Conservation (phyloP, 352 stramenopile species). For the Peronospora farinosa region DNA sequence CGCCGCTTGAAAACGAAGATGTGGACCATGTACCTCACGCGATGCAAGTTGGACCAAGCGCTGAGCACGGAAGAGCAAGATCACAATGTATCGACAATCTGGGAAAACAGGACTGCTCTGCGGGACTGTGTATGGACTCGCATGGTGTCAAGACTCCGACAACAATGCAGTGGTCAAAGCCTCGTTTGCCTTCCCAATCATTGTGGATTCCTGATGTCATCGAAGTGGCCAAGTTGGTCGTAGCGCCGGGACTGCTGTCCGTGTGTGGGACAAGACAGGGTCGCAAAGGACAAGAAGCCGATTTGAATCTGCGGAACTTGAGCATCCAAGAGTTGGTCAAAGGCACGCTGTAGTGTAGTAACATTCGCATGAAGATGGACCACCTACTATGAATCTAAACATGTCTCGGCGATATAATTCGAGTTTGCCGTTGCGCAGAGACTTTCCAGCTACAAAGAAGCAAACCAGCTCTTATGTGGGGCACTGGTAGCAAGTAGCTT, state of each 20-base stretch:
- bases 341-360: constrained; percentile 41
- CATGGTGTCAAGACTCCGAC: constrained; percentile 7
- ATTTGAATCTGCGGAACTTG: constrained; percentile 40
- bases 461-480: too few species aligned
- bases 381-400: background rate
- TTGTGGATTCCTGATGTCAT: constrained; percentile 11
- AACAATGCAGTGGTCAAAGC: constrained; percentile 18
- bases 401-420: background rate
- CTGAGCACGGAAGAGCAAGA: too few species aligned
- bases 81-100: constrained; percentile 38
- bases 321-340: constrained; percentile 52
- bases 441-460: too few species aligned
- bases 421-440: too few species aligned
- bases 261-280: constrained; percentile 48
- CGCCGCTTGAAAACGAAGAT: constrained; percentile 11
- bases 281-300: constrained; percentile 26
- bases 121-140: constrained; percentile 21
- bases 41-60: constrained; percentile 33
- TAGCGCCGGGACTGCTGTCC: constrained; percentile 54
- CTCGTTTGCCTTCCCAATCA: constrained; percentile 3
- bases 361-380: constrained; percentile 28
- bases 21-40: constrained; percentile 36
- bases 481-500: constrained; percentile 4
- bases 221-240: background rate
- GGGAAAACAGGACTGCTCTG: constrained; percentile 45